These are phyloP conservation scores for Coemansia sp. DNA, from an alignment of 192 early-diverging fungal species.

Conservation along the genomic window DNA sequence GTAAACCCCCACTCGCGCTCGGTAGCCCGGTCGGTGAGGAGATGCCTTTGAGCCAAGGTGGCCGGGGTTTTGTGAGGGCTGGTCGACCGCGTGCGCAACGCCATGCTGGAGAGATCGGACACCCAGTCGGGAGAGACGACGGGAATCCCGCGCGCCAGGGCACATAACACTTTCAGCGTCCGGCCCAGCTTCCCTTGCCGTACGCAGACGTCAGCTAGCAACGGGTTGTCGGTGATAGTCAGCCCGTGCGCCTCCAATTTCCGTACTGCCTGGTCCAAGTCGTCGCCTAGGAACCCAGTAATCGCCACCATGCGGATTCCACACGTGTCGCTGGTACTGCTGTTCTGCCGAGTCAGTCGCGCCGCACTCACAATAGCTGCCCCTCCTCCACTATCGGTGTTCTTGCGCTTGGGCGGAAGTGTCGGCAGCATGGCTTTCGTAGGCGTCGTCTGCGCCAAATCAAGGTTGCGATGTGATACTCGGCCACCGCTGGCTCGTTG, in stretches of 20 bases:
- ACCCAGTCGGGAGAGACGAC: conserved; percentile 19
- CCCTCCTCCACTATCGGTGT: neutral
- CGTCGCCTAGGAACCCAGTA: conserved; percentile 20
- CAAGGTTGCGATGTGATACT: conserved; percentile 1
- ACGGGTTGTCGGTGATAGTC: conserved; percentile 29
- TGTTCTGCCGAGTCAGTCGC: neutral
- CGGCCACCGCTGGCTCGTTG: neutral
- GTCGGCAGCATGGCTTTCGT: neutral
- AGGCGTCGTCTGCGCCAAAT: neutral
- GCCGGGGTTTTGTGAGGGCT: neutral
- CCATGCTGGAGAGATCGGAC: neutral
- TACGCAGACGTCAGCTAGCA: conserved; percentile 29
- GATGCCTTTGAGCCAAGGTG: neutral
- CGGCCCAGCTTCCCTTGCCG: conserved; percentile 27
- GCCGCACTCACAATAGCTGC: neutral
- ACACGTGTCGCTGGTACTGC: neutral
- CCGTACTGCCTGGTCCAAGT: neutral
- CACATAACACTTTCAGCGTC: conserved; percentile 48
- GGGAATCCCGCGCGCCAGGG: conserved; percentile 38
- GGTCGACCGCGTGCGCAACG: neutral
- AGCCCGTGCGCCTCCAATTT: conserved; percentile 8
- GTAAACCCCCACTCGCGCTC: conserved; percentile 37
- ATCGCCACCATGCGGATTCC: conserved; percentile 8
- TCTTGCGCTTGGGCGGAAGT: neutral
- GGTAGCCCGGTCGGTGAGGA: conserved; percentile 21